phyloP scores from a whole-genome alignment of 257 asterid genomes.

The Lycium ferocissimum region DNA sequence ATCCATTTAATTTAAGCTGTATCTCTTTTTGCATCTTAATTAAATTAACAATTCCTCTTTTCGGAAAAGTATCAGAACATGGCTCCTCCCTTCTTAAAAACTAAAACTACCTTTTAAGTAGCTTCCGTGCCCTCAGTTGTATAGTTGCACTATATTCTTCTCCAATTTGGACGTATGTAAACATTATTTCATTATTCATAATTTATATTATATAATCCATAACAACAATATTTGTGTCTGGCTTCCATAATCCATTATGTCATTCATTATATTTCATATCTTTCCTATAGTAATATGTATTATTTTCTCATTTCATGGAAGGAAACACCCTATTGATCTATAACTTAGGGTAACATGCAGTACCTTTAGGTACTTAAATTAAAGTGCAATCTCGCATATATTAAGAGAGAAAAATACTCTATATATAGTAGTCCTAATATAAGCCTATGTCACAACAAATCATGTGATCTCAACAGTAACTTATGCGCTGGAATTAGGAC shows the following conservation, averaged over 20 bases:
- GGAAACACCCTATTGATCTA: neutral
- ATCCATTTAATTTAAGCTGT: constrained; percentile 15
- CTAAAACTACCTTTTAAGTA: neutral
- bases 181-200: neutral
- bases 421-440: neutral
- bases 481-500: constrained; percentile 17
- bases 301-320: neutral
- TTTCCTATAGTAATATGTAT: neutral
- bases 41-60: neutral
- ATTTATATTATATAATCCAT: neutral
- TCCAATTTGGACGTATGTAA: constrained; percentile 32
- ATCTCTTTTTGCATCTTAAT: neutral
- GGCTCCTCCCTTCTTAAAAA: constrained; percentile 9
- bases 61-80: constrained; percentile 29
- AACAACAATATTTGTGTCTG: neutral
- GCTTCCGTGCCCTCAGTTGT: constrained; percentile 39
- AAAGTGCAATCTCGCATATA: neutral
- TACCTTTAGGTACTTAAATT: neutral
- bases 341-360: constrained; percentile 27
- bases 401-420: neutral
- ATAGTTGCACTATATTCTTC: constrained; percentile 3
- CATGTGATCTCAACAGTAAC: constrained; percentile 12
- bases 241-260: neutral
- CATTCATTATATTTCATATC: neutral
- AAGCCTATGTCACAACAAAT: neutral